Evolutionary conservation across 257 asterid species (phyloP).

Genomic region (Cynanchum wilfordii): DNA sequence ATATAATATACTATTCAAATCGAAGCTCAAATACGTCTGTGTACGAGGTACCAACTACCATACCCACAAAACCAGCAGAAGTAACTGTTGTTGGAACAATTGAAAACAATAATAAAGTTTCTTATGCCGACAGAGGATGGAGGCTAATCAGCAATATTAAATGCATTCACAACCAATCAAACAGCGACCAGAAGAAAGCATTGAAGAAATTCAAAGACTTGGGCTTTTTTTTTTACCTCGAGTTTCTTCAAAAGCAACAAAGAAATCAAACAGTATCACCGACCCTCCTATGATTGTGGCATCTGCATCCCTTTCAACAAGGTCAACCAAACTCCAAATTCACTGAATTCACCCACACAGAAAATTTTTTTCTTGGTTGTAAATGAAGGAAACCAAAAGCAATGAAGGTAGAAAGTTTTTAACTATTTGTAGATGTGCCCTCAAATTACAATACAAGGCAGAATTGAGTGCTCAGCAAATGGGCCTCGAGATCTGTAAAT

Average conservation of each 20-base stretch:
- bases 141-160: slow-evolving; percentile 2
- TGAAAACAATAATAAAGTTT: slow-evolving; percentile 22
- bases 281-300: slow-evolving; percentile 59
- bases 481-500: slow-evolving; percentile 48
- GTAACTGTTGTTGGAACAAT: slow-evolving; percentile 18
- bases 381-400: slow-evolving; percentile 42
- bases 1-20: not conserved
- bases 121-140: slow-evolving; percentile 20
- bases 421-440: not conserved
- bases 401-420: not conserved
- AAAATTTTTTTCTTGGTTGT: slow-evolving; percentile 21
- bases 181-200: slow-evolving; percentile 14
- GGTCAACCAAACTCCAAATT: slow-evolving; percentile 36
- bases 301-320: slow-evolving; percentile 20
- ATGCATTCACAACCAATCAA: slow-evolving; percentile 22
- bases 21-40: slow-evolving; percentile 15
- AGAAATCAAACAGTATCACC: slow-evolving; percentile 59
- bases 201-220: slow-evolving; percentile 5
- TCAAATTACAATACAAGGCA: not conserved
- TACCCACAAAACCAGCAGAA: slow-evolving; percentile 23
- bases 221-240: slow-evolving; percentile 36
- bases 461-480: not conserved
- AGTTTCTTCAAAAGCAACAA: slow-evolving; percentile 34
- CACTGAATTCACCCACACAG: slow-evolving; percentile 43
- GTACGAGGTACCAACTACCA: slow-evolving; percentile 33